These are phyloP conservation scores for Cercophora sp. DNA, from an alignment of 495 filamentous ascomycete species.

Conservation along the genomic window DNA sequence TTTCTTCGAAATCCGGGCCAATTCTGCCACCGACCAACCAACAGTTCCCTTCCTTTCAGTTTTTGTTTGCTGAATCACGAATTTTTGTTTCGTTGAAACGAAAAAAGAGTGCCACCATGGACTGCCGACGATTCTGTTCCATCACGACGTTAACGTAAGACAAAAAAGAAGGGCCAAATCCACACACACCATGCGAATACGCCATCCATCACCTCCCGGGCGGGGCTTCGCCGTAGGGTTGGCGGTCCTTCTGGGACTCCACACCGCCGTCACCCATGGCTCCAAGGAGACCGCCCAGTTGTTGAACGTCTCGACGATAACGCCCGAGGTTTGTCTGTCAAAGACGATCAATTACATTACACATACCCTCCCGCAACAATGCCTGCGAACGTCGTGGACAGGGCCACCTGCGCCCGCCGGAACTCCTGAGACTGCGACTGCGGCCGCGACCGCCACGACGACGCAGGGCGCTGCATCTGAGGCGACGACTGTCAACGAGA, in stretches of 20 bases:
- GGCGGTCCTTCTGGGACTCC: constrained; percentile 23
- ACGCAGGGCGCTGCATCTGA: constrained; percentile 9
- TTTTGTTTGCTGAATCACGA: background rate
- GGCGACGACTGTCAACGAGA: constrained; percentile 11
- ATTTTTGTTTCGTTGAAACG: too few relatives aligned
- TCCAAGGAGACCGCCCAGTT: constrained; percentile 13
- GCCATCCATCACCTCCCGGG: constrained; percentile 9
- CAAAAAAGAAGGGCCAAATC: too few relatives aligned
- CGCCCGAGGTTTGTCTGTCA: constrained; percentile 51
- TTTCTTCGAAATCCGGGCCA: background rate
- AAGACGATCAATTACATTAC: constrained; percentile 78
- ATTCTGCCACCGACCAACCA: too few relatives aligned
- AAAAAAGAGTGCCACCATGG: constrained; percentile 26
- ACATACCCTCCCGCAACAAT: constrained; percentile 73
- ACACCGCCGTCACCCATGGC: constrained; percentile 16
- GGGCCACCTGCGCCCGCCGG: constrained; percentile 23
- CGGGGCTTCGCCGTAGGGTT: constrained; percentile 16
- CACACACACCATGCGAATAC: constrained; percentile 20
- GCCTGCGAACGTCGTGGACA: constrained; percentile 51
- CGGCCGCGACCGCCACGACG: constrained; percentile 4
- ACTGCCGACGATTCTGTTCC: constrained; percentile 12
- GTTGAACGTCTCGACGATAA: constrained; percentile 11
- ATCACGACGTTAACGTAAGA: constrained; percentile 20
- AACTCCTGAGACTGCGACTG: constrained; percentile 21
- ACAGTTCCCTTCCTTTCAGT: background rate